A percentile compares a stretch with the other conserved stretches of the same genome.
phyloP scores from a whole-genome alignment of 1,284 basidiomycete species.

The Exobasidium rhododendri region DNA sequence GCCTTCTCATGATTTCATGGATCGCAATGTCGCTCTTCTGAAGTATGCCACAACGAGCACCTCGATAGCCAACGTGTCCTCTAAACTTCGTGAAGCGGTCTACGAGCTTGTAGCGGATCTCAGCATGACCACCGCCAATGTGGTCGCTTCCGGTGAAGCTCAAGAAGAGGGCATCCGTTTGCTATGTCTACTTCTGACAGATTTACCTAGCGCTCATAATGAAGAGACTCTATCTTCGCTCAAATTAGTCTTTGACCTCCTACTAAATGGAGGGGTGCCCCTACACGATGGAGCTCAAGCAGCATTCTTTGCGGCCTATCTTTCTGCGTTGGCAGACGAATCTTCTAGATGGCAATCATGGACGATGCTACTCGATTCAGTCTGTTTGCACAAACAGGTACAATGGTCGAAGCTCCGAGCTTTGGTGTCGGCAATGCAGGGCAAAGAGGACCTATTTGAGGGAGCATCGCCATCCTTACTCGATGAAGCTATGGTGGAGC shows the following conservation, averaged over 20 bases:
- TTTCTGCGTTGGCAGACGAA: neutral
- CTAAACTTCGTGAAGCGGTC: neutral
- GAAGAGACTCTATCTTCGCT: neutral
- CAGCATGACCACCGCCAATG: conserved; percentile 9
- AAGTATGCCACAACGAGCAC: neutral
- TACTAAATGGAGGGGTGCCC: neutral
- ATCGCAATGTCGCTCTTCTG: neutral
- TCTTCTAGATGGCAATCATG: neutral
- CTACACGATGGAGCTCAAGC: neutral
- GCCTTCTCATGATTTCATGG: neutral
- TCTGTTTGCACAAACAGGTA: neutral
- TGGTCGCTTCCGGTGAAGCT: conserved; percentile 4
- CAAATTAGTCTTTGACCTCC: neutral
- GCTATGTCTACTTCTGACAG: neutral
- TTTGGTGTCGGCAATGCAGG: neutral
- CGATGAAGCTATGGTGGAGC: neutral
- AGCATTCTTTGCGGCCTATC: neutral
- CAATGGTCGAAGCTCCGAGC: neutral
- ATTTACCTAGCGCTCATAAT: neutral
- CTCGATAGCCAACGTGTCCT: neutral
- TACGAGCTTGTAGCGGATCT: conserved; percentile 5
- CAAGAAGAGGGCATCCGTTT: neutral
- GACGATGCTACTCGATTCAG: neutral
- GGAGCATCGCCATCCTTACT: neutral
- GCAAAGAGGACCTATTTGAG: neutral